Evolutionary conservation across 352 stramenopile species (phyloP), one percentile per base, ranked within the genome.

Genomic region (Phytopythium boreale): DNA sequence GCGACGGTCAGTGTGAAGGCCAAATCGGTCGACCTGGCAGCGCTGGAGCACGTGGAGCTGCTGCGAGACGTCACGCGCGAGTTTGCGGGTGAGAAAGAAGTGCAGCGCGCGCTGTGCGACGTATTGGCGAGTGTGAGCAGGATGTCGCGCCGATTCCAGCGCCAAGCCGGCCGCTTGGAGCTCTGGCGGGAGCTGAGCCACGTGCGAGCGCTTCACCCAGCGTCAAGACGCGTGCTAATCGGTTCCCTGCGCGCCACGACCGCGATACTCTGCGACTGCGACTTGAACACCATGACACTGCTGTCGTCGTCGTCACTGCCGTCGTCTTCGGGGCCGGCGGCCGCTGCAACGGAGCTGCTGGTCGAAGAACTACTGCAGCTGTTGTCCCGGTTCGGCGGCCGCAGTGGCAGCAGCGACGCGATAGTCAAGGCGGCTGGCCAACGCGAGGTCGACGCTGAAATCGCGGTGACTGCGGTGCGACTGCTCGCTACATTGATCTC

Each of bases 101-200:
- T 88, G 22, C 68, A 77, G 57, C 79, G 69, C 68, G 65, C 49
- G 3, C 37, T 79, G 12, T 68, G 67, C 44, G 63, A 70, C n/a
- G n/a, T 84, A 0, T 34, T 83, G 2, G 27, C 51, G 0, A 29
- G 67, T 12, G 64, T 67, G 0, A 72, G 64, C 60, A 56, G 43
- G 10, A 43, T 36, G 8, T 81, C 67, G 2, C 53, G 58, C 4
- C 79, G 73, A 3, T 86, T 88, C 59, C 71, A 88, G 39, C 70
- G 70, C 26, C 67, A 83, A 53, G 72, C 63, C 0, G 73, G 75
- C 11, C 51, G 68, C 9, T 15, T 80, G 7, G 49, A 59, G 37
- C 50, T 84, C 27, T 84, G 75, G 73, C 62, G 41, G 9, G 60
- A 72, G 14, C 19, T 88, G n/a, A 70, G 63, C 10, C 19, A 60